Conservation (phyloP, 1,284 basidiomycete species). For the Mycosarcoma maydis region DNA sequence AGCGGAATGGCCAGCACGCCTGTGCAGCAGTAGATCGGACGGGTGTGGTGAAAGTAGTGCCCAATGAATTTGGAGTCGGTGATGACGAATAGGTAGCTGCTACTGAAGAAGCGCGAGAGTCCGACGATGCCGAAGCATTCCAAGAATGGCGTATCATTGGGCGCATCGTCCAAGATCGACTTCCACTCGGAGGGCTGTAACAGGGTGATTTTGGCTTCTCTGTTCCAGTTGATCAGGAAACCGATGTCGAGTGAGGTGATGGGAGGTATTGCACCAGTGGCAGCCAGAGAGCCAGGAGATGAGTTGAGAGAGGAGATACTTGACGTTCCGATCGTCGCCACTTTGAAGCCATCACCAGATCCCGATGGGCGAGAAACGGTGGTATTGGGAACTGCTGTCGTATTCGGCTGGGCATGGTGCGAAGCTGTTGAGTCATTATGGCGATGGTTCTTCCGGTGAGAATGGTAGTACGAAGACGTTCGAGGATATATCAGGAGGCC, state of each 20-base stretch:
- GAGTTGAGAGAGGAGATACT: slow-evolving; percentile 10
- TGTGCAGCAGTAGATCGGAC: slow-evolving; percentile 52
- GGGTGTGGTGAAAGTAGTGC: slow-evolving; percentile 49
- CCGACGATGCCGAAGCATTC: slow-evolving; percentile 52
- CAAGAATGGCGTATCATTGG: slow-evolving; percentile 13
- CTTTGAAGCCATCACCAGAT: slow-evolving; percentile 43
- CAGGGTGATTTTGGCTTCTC: slow-evolving; percentile 25
- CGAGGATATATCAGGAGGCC: slow-evolving; percentile 47
- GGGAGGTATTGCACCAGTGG: slow-evolving; percentile 4
- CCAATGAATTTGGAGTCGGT: slow-evolving; percentile 50
- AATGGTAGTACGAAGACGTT: slow-evolving; percentile 10
- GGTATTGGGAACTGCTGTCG: slow-evolving; percentile 4
- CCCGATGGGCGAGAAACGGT: slow-evolving; percentile 12
- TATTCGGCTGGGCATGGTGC: slow-evolving; percentile 19
- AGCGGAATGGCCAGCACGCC: slow-evolving; percentile 56
- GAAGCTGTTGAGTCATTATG: slow-evolving; percentile 1
- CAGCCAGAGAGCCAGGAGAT: neutral
- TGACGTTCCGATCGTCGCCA: slow-evolving; percentile 29
- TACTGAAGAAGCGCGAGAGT: slow-evolving; percentile 49
- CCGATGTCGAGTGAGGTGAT: slow-evolving; percentile 37
- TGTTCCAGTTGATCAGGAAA: slow-evolving; percentile 44
- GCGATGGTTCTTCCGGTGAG: slow-evolving; percentile 11
- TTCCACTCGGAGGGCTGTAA: slow-evolving; percentile 23
- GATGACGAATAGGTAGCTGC: slow-evolving; percentile 59
- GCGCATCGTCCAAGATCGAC: slow-evolving; percentile 8